Evolutionary conservation across 2,329 filamentous ascomycete species (phyloP).

Genomic region (Cucurbitaria berberidis): DNA sequence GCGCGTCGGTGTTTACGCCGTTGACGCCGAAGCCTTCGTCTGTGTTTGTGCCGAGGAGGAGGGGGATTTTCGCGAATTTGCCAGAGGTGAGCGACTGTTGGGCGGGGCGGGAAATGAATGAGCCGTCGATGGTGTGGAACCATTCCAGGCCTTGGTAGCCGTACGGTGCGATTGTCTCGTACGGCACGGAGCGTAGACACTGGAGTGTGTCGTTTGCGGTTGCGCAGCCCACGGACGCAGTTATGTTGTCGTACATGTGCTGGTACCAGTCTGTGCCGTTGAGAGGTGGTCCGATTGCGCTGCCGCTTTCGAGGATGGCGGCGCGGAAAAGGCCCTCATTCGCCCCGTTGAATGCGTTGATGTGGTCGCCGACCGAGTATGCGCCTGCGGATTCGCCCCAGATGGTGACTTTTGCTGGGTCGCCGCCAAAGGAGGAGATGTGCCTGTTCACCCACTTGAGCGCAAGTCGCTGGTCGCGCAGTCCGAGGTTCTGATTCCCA

Average conservation of each 20-base stretch:
- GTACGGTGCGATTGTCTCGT: slow-evolving; percentile 33
- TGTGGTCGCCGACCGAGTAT: slow-evolving; percentile 58
- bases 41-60: slow-evolving; percentile 67
- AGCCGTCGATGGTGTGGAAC: slow-evolving; percentile 41
- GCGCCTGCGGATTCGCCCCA: slow-evolving; percentile 67
- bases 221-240: slow-evolving; percentile 31
- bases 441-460: slow-evolving; percentile 67
- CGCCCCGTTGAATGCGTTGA: slow-evolving; percentile 49
- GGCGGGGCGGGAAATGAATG: slow-evolving; percentile 30
- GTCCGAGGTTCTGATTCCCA: slow-evolving; percentile 56
- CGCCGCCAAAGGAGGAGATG: slow-evolving; percentile 60
- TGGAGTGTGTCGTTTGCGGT: slow-evolving; percentile 30
- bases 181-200: slow-evolving; percentile 36
- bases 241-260: slow-evolving; percentile 39
- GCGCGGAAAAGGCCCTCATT: slow-evolving; percentile 51
- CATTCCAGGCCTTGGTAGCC: slow-evolving; percentile 38
- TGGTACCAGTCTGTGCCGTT: slow-evolving; percentile 44
- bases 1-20: slow-evolving; percentile 53
- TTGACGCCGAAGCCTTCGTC: slow-evolving; percentile 68
- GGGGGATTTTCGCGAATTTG: slow-evolving; percentile 66
- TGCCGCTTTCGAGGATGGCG: slow-evolving; percentile 49
- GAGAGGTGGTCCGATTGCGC: slow-evolving; percentile 38
- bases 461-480: slow-evolving; percentile 66
- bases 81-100: slow-evolving; percentile 51
- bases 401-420: slow-evolving; percentile 64